Percentiles rank a stretch among this genome's conserved stretches.
Conservation (phyloP, 371 early-diverging fungal genomes). For the Cokeromyces recurvatus region DNA sequence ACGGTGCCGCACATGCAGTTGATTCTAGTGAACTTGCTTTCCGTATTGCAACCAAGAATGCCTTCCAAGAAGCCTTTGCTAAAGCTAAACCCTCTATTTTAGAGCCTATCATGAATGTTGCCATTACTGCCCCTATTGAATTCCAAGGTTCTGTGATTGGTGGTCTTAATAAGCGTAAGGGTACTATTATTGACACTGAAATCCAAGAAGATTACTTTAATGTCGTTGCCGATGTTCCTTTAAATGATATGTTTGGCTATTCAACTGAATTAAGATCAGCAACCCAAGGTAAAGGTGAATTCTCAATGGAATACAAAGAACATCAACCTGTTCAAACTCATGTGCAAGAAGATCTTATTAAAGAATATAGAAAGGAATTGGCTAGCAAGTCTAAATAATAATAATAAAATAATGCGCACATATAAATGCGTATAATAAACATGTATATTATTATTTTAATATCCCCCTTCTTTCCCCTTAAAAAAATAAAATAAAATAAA, state of each 20-base stretch:
- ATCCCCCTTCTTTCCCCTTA: no score
- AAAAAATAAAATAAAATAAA: no score
- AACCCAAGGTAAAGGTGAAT: constrained; percentile 98
- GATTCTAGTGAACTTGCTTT: constrained; percentile 98
- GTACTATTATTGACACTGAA: constrained; percentile 90
- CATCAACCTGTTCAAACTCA: constrained; percentile 79
- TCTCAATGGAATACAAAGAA: constrained; percentile 94
- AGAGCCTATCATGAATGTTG: constrained; percentile 97
- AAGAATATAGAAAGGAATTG: constrained; percentile 56
- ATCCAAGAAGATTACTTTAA: constrained; percentile 91
- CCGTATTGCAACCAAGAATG: constrained; percentile 83
- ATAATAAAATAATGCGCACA: no score
- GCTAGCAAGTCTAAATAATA: constrained; percentile 20
- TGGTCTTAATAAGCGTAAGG: constrained; percentile 94
- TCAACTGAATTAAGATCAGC: constrained; percentile 91
- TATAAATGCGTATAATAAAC: no score
- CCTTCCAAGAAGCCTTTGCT: constrained; percentile 86
- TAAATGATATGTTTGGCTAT: constrained; percentile 98
- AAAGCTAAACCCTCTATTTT: constrained; percentile 81
- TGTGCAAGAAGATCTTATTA: constrained; percentile 83
- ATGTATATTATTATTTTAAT: no score
- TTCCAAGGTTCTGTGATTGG: constrained; percentile 94
- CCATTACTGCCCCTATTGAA: constrained; percentile 86
- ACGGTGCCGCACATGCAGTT: constrained; percentile 92
- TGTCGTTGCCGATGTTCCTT: constrained; percentile 80